These are phyloP conservation scores for Elongisporangium senticosum DNA, from an alignment of 352 stramenopile species.

Conservation along the genomic window DNA sequence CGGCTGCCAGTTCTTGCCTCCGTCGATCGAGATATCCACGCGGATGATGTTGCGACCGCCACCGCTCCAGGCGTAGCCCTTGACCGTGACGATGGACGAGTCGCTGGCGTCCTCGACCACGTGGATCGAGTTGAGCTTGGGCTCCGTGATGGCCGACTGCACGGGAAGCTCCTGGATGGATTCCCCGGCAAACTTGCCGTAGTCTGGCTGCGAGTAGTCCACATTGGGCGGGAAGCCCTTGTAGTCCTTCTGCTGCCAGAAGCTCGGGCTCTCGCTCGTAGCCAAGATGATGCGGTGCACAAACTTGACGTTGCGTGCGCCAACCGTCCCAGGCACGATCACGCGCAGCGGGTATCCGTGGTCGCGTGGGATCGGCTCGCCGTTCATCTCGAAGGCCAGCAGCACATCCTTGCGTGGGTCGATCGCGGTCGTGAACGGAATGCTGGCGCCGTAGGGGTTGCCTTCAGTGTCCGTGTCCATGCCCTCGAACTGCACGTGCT, in stretches of 20 bases:
- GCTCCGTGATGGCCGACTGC: slow-evolving; percentile 87
- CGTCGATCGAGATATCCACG: slow-evolving; percentile 94
- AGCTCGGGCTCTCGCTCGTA: slow-evolving; percentile 77
- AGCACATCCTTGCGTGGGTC: slow-evolving; percentile 94
- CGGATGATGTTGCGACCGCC: slow-evolving; percentile 94
- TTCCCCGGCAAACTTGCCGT: slow-evolving; percentile 77
- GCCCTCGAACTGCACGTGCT: slow-evolving; percentile 85
- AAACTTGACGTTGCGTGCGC: slow-evolving; percentile 97
- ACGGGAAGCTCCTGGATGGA: slow-evolving; percentile 91
- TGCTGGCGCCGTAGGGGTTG: slow-evolving; percentile 85
- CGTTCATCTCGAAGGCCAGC: slow-evolving; percentile 99
- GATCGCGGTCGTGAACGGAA: slow-evolving; percentile 92
- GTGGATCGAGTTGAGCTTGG: slow-evolving; percentile 47
- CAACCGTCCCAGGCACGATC: slow-evolving; percentile 94
- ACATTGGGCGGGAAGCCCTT: slow-evolving; percentile 85
- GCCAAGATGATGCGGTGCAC: slow-evolving; percentile 88
- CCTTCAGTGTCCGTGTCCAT: slow-evolving; percentile 78
- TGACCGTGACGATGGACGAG: slow-evolving; percentile 81
- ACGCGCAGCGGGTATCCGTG: slow-evolving; percentile 96
- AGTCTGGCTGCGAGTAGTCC: slow-evolving; percentile 82
- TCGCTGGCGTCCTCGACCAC: slow-evolving; percentile 51
- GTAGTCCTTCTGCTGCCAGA: slow-evolving; percentile 93
- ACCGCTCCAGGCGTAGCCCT: slow-evolving; percentile 93
- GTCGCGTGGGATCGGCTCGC: slow-evolving; percentile 86
- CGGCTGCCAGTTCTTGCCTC: slow-evolving; percentile 90